phyloP scores from a whole-genome alignment of 192 early-diverging fungal species.

The Backusella parvicylindrica region DNA sequence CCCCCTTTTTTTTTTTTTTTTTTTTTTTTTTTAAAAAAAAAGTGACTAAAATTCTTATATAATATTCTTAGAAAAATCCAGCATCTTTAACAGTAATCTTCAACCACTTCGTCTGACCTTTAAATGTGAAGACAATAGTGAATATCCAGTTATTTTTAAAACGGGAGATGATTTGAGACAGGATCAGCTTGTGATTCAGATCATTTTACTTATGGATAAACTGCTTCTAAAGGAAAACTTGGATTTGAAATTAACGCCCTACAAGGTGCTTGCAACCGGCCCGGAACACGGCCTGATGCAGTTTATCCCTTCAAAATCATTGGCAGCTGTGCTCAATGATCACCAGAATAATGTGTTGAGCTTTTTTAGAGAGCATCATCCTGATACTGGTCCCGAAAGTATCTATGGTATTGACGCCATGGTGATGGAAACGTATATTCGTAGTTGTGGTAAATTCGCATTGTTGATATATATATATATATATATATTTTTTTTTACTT shows the following conservation, averaged over 20 bases:
- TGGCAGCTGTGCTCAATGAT: conserved; percentile 88
- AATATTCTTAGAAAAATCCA: conserved; percentile 59
- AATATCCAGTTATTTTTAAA: conserved; percentile 98
- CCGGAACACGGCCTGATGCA: conserved; percentile 94
- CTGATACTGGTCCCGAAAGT: conserved; percentile 51
- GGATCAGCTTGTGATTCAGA: conserved; percentile 97
- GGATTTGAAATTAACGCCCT: conserved; percentile 90
- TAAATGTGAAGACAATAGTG: conserved; percentile 72
- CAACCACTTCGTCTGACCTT: conserved; percentile 88
- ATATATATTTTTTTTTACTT: background rate
- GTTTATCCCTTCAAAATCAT: conserved; percentile 85
- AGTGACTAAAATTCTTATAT: too few species aligned
- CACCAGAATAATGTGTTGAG: conserved; percentile 77
- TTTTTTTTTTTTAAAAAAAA: background rate
- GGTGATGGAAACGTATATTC: conserved; percentile 95
- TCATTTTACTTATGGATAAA: conserved; percentile 96
- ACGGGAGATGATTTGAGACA: conserved; percentile 84
- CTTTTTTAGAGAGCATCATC: conserved; percentile 75
- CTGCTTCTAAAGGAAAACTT: conserved; percentile 94
- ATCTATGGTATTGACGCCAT: conserved; percentile 65
- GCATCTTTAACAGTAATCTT: conserved; percentile 90
- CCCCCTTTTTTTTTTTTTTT: background rate
- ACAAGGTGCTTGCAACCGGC: conserved; percentile 94
- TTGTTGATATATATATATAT: conserved; percentile 2
- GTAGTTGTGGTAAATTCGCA: conserved; percentile 75